Percentiles rank a stretch among this genome's conserved stretches.
Conservation (phyloP, 2,329 filamentous ascomycete genomes). For the Penicillium rolfsii region DNA sequence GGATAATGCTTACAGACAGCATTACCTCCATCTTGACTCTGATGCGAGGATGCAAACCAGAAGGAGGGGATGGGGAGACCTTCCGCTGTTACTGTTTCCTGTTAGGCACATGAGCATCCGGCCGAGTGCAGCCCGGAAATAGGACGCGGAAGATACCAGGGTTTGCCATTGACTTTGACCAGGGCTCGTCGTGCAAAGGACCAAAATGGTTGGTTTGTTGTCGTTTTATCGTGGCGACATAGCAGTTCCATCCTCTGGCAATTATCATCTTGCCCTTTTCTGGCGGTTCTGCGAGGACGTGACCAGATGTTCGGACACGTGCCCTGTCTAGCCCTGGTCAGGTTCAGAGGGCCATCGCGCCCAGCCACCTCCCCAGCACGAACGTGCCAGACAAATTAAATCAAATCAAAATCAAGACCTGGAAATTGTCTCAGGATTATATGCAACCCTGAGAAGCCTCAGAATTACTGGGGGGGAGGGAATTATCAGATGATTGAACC, state of each 20-base stretch:
- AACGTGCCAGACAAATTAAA: background rate
- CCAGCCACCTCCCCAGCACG: background rate
- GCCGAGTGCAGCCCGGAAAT: slow-evolving; percentile 25
- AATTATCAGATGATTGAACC: slow-evolving; percentile 18
- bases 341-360: background rate
- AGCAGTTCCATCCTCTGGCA: slow-evolving; percentile 5
- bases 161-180: slow-evolving; percentile 6
- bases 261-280: background rate
- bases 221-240: slow-evolving; percentile 10
- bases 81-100: slow-evolving; percentile 13
- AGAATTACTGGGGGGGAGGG: slow-evolving; percentile 1
- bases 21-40: slow-evolving; percentile 8
- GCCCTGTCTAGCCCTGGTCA: slow-evolving; percentile 18
- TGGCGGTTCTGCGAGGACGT: background rate
- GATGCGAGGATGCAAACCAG: slow-evolving; percentile 10
- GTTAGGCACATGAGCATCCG: slow-evolving; percentile 17
- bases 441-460: slow-evolving; percentile 20
- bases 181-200: slow-evolving; percentile 13
- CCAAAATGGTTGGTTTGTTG: slow-evolving; percentile 2
- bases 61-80: background rate
- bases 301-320: slow-evolving; percentile 22
- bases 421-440: slow-evolving; percentile 14
- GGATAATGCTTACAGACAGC: background rate
- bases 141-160: slow-evolving; percentile 16
- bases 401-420: background rate